These are phyloP conservation scores for Ascochyta clinopodiicola DNA, from an alignment of 2,329 filamentous ascomycete species.

Conservation along the genomic window DNA sequence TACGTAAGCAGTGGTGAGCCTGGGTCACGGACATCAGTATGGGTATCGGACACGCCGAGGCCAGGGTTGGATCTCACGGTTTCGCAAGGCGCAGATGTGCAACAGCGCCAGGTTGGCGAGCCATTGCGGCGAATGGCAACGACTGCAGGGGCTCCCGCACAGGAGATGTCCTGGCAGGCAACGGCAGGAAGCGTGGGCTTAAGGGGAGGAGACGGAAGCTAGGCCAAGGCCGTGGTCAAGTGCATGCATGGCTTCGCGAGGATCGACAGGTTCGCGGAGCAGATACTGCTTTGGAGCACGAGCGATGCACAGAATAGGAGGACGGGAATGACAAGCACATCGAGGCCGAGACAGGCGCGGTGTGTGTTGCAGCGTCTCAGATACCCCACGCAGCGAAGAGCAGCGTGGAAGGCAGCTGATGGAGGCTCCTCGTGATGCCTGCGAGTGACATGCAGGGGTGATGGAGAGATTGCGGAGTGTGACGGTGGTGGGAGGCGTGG, in stretches of 20 bases:
- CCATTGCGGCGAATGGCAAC: slow-evolving; percentile 12
- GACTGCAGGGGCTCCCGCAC: neutral
- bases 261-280: slow-evolving; percentile 17
- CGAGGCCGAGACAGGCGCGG: no score
- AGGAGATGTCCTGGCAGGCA: neutral
- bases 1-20: slow-evolving; percentile 36
- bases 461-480: slow-evolving; percentile 2
- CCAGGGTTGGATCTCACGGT: slow-evolving; percentile 4
- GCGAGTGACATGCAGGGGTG: slow-evolving; percentile 15
- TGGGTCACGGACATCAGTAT: slow-evolving; percentile 7
- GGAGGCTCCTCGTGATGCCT: neutral
- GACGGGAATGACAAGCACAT: no score
- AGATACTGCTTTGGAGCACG: slow-evolving; percentile 8
- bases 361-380: neutral
- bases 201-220: slow-evolving; percentile 9
- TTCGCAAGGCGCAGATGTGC: slow-evolving; percentile 15
- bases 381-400: neutral
- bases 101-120: slow-evolving; percentile 1
- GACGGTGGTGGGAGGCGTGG: neutral
- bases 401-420: neutral
- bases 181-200: slow-evolving; percentile 24
- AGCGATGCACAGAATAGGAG: slow-evolving; percentile 1
- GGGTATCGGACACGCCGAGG: slow-evolving; percentile 5
- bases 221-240: slow-evolving; percentile 9
- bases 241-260: slow-evolving; percentile 11